A percentile compares a stretch with the other conserved stretches of the same genome.
Conservation (phyloP, 768 basidiomycete species). For the Collybia sp. region DNA sequence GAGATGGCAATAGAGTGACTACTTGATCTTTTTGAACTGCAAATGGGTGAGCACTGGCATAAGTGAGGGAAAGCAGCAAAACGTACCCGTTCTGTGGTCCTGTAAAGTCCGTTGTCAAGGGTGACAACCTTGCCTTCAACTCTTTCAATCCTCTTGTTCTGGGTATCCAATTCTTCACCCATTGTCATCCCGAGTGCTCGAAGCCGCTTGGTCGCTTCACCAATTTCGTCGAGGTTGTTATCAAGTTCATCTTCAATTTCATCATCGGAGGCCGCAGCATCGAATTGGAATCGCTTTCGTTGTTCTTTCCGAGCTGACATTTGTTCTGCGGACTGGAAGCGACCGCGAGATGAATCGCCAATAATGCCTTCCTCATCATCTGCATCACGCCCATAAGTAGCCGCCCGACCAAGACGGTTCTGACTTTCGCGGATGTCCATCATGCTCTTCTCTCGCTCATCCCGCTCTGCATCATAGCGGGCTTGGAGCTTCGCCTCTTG, state of each 20-base stretch:
- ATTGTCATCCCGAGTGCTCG: conserved; percentile 77
- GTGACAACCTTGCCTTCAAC: conserved; percentile 76
- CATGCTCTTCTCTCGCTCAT: conserved; percentile 81
- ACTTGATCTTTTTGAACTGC: conserved; percentile 63
- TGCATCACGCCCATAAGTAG: conserved; percentile 51
- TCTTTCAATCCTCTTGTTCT: conserved; percentile 75
- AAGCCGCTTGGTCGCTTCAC: conserved; percentile 69
- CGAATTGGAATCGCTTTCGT: conserved; percentile 86
- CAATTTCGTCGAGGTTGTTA: conserved; percentile 84
- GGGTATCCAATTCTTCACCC: conserved; percentile 84
- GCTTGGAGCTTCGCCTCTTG: conserved; percentile 80
- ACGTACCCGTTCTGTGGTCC: conserved; percentile 78
- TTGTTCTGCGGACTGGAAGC: conserved; percentile 46
- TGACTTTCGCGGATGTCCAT: conserved; percentile 84
- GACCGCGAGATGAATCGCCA: conserved; percentile 30
- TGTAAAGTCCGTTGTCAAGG: conserved; percentile 71
- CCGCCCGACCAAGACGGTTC: conserved; percentile 74
- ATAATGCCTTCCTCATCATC: conserved; percentile 38
- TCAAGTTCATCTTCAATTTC: conserved; percentile 94
- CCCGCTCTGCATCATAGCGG: conserved; percentile 84
- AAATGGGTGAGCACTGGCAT: conserved; percentile 6
- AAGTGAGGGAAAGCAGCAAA: not conserved
- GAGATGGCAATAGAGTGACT: no score
- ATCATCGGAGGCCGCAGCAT: conserved; percentile 85
- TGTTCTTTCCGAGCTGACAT: conserved; percentile 57